phyloP scores from a whole-genome alignment of 352 stramenopile species.

The Salisapilia sapeloensis region DNA sequence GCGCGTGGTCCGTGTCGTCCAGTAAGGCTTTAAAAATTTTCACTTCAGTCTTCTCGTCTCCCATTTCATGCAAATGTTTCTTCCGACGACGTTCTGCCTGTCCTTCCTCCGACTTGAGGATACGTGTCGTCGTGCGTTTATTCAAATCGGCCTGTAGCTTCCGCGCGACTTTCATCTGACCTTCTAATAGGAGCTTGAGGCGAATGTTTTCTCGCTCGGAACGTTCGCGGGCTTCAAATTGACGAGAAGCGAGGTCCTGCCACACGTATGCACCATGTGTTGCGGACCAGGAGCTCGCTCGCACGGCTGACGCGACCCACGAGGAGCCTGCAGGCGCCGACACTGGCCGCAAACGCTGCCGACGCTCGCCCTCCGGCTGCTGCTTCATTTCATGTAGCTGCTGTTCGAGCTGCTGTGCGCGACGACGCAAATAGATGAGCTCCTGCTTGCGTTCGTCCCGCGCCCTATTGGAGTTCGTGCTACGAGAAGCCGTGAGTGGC shows the following conservation, averaged over 20 bases:
- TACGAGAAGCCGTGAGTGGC: no score
- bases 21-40: constrained; percentile 16
- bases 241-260: constrained; percentile 20
- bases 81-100: constrained; percentile 5
- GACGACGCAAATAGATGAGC: constrained; percentile 20
- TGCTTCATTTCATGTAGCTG: constrained; percentile 11
- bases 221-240: constrained; percentile 15
- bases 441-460: constrained; percentile 18
- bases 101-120: constrained; percentile 7
- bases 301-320: no score
- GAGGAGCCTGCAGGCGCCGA: no score
- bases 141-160: constrained; percentile 18
- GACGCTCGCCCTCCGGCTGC: no score
- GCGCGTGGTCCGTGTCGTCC: constrained; percentile 12
- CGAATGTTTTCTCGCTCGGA: constrained; percentile 25
- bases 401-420: constrained; percentile 19
- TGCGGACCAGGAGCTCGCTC: no score
- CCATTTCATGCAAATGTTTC: constrained; percentile 9
- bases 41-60: constrained; percentile 9
- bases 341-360: no score
- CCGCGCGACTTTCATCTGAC: constrained; percentile 24
- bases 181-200: constrained; percentile 20
- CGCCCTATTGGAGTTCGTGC: constrained; percentile 18
- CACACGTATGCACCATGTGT: constrained; percentile 13
- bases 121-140: constrained; percentile 14